Evolutionary conservation across 164 flowering plant genomes (phyloP).

Genomic region (Vitis cinerea): DNA sequence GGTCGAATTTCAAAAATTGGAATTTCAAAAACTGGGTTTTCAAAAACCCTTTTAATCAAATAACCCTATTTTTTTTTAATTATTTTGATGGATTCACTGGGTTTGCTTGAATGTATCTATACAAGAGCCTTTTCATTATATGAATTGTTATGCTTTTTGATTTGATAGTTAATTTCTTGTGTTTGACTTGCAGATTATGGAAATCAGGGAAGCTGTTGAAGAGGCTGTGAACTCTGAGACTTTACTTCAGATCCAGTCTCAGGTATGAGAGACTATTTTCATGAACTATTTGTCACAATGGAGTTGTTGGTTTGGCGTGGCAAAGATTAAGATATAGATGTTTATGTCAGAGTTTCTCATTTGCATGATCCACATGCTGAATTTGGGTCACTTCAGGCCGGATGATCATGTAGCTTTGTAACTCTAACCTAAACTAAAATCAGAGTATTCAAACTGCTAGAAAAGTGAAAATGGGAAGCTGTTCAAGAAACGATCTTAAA

Average conservation of each 20-base stretch:
- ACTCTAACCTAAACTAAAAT: too few relatives aligned
- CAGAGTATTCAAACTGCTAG: too few relatives aligned
- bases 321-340: too few relatives aligned
- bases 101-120: neutral
- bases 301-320: neutral
- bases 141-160: neutral
- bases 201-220: conserved; percentile 87
- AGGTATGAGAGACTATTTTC: conserved; percentile 38
- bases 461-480: too few relatives aligned
- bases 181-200: conserved; percentile 59
- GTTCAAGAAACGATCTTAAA: too few relatives aligned
- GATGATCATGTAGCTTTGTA: too few relatives aligned
- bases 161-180: neutral
- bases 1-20: too few relatives aligned
- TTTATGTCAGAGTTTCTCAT: too few relatives aligned
- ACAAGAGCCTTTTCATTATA: neutral
- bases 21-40: too few relatives aligned
- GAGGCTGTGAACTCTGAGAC: conserved; percentile 60
- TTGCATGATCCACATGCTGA: too few relatives aligned
- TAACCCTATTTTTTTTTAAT: neutral
- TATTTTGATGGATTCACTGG: neutral
- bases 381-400: too few relatives aligned
- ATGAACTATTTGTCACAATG: neutral
- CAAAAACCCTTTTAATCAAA: too few relatives aligned
- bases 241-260: conserved; percentile 52